These are phyloP conservation scores for Populus ilicifolia DNA, from an alignment of 345 rosid species.

Conservation along the genomic window DNA sequence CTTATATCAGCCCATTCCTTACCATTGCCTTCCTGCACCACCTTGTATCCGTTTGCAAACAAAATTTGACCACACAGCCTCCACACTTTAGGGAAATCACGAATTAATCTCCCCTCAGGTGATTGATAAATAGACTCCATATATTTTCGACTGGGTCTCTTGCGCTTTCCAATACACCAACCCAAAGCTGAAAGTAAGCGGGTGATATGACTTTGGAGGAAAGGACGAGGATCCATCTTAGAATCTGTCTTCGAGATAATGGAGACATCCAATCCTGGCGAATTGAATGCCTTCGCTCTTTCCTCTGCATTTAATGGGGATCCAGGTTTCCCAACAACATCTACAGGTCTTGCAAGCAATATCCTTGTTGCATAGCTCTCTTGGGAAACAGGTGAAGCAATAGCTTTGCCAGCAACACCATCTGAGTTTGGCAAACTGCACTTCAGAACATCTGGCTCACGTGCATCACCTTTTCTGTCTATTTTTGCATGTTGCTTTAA, in stretches of 20 bases:
- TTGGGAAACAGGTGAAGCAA: conserved; percentile 71
- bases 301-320: conserved; percentile 30
- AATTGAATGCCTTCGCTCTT: conserved; percentile 28
- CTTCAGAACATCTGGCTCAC: conserved; percentile 30
- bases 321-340: conserved; percentile 28
- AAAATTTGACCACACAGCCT: conserved; percentile 54
- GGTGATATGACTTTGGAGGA: conserved; percentile 55
- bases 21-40: conserved; percentile 38
- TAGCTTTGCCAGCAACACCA: conserved; percentile 35
- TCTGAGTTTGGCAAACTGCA: conserved; percentile 19
- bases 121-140: conserved; percentile 54
- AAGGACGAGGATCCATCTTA: conserved; percentile 63
- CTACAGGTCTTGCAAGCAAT: conserved; percentile 36
- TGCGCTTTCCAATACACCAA: conserved; percentile 61
- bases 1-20: conserved; percentile 67
- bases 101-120: conserved; percentile 57
- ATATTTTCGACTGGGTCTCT: conserved; percentile 52
- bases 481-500: conserved; percentile 36
- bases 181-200: conserved; percentile 51
- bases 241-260: conserved; percentile 34
- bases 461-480: conserved; percentile 25
- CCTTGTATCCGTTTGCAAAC: conserved; percentile 33
- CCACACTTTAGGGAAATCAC: conserved; percentile 84
- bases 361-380: conserved; percentile 58
- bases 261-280: conserved; percentile 28